Evolutionary conservation across 192 early-diverging fungal species (phyloP).

Genomic region (Geranomyces michiganensis): DNA sequence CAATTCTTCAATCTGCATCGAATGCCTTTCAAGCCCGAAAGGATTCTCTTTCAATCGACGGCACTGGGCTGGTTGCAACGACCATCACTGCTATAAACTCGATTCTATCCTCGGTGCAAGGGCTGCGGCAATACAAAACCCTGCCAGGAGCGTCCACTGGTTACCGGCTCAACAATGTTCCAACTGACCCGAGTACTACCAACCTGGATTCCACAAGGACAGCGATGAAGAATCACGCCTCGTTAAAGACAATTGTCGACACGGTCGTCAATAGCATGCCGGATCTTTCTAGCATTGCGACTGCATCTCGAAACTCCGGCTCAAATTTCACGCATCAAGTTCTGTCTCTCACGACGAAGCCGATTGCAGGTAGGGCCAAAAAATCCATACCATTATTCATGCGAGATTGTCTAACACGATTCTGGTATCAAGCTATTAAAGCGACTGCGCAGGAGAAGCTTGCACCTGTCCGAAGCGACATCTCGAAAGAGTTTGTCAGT

Average conservation of each 20-base stretch:
- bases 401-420: too few species aligned
- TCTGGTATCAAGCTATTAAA: too few species aligned
- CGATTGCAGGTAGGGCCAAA: slow-evolving; percentile 1
- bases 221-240: neutral
- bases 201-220: neutral
- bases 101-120: too few species aligned
- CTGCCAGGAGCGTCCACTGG: too few species aligned
- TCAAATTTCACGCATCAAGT: neutral
- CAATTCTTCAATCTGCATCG: neutral
- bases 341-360: neutral
- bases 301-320: neutral
- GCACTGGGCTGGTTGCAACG: neutral
- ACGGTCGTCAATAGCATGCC: neutral
- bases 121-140: too few species aligned
- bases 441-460: neutral
- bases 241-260: neutral
- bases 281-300: slow-evolving; percentile 3
- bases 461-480: neutral
- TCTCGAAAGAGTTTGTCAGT: neutral
- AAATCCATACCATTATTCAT: too few species aligned
- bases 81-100: too few species aligned
- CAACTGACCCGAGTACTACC: neutral
- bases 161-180: too few species aligned
- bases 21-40: neutral
- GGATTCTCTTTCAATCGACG: neutral